These are phyloP conservation scores for Mesostigma viride DNA, from an alignment of 139 green algal genomes.

Conservation along the genomic window DNA sequence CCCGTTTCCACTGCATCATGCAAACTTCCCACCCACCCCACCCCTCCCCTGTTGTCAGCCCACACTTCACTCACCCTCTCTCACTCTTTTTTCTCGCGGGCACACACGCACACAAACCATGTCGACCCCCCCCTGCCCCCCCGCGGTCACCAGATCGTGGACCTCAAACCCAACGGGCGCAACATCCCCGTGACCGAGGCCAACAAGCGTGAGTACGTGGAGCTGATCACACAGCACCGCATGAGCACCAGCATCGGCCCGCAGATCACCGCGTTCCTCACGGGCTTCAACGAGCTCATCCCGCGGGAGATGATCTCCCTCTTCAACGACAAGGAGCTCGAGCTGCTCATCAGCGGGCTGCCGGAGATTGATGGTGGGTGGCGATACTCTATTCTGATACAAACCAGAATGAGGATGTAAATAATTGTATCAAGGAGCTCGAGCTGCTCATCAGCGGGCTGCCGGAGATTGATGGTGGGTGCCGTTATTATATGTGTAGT, in stretches of 20 bases:
- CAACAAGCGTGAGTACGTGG: conserved; percentile 94
- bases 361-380: conserved; percentile 77
- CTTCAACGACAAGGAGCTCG: conserved; percentile 96
- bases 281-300: conserved; percentile 89
- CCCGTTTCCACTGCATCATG: no score
- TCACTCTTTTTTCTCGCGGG: no score
- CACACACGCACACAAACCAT: no score
- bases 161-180: conserved; percentile 67
- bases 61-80: no score
- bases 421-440: no score
- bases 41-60: no score
- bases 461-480: conserved; percentile 85
- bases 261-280: conserved; percentile 69
- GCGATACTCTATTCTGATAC: neutral
- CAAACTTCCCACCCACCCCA: no score
- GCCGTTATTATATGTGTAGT: no score
- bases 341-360: conserved; percentile 91
- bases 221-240: conserved; percentile 76
- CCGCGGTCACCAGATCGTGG: no score
- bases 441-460: conserved; percentile 93
- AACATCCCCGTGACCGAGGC: conserved; percentile 75
- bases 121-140: no score
- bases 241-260: conserved; percentile 87
- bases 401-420: conserved; percentile 10
- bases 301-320: conserved; percentile 58